Conservation (phyloP, 1,284 basidiomycete species). For the Malassezia furfur region DNA sequence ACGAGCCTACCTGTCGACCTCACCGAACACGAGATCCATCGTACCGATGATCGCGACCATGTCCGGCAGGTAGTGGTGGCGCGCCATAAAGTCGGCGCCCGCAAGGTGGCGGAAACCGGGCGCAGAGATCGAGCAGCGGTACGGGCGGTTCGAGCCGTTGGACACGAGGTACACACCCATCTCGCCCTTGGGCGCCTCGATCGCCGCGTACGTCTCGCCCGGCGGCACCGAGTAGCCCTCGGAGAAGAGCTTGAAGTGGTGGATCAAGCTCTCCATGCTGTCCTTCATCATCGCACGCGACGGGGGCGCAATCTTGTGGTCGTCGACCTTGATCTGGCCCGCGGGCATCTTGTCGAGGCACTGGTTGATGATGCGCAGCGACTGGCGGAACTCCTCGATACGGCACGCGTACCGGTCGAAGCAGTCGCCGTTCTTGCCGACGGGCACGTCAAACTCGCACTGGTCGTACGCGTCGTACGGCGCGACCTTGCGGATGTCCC, state of each 20-base stretch:
- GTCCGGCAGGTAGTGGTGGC: slow-evolving; percentile 44
- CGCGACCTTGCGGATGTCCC: slow-evolving; percentile 80
- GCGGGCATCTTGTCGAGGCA: slow-evolving; percentile 87
- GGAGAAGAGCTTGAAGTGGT: slow-evolving; percentile 93
- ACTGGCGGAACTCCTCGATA: slow-evolving; percentile 95
- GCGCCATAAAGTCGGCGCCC: slow-evolving; percentile 43
- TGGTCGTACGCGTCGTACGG: slow-evolving; percentile 97
- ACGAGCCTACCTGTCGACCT: slow-evolving; percentile 35
- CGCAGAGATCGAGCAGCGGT: slow-evolving; percentile 46
- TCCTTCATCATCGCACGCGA: slow-evolving; percentile 97
- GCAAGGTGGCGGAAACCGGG: slow-evolving; percentile 47
- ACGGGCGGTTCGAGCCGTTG: slow-evolving; percentile 46
- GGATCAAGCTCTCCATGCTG: slow-evolving; percentile 89
- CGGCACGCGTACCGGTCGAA: slow-evolving; percentile 91
- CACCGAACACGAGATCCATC: slow-evolving; percentile 47
- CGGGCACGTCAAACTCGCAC: slow-evolving; percentile 89
- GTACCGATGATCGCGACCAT: slow-evolving; percentile 47
- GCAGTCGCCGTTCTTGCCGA: slow-evolving; percentile 94
- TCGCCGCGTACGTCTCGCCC: slow-evolving; percentile 90
- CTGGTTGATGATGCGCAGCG: slow-evolving; percentile 77
- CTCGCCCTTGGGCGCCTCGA: slow-evolving; percentile 97
- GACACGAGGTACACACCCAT: slow-evolving; percentile 57
- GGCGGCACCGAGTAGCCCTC: slow-evolving; percentile 95
- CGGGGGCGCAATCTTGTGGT: slow-evolving; percentile 94
- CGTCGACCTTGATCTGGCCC: slow-evolving; percentile 87